Evolutionary conservation across 495 filamentous ascomycete genomes (phyloP), one percentile per base, ranked within the genome.

Genomic region (Alectoria sarmentosa): DNA sequence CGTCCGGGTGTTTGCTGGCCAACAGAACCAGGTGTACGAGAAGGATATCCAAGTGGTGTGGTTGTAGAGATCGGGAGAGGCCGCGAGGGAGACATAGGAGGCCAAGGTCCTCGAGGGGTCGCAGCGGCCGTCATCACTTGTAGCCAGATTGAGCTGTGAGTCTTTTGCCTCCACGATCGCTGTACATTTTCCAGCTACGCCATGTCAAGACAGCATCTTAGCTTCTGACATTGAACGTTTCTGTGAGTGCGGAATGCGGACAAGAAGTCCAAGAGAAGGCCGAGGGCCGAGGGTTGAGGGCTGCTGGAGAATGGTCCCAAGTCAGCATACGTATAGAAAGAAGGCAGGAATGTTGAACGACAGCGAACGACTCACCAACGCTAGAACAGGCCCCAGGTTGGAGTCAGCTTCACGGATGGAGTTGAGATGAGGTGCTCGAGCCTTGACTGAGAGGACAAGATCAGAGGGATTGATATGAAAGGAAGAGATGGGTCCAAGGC

Each of bases 51-150:
- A 30, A 69, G 19, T 28, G 74, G 65, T n/a, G 73, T 66, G 55
- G 66, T 71, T 37, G 73, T 72, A 60, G 71, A 48, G 37, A 64
- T 61, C 2, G 61, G 56, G 11, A 39, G 57, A 23, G 65, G 32
- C 28, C 67, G 67, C 48, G 74, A 69, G 61, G 70, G 72, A 60
- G 71, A 69, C 61, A 65, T 66, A 36, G 69, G 69, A 55, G 73
- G 71, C 79, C 78, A 81, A 42, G 80, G 76, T 17, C 77, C 80
- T 37, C 75, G 75, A 61, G 78, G 78, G 62, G 71, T 64, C 44
- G 70, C 74, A 67, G 78, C 71, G 62, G 77, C 75, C 64, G 76
- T 78, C 78, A 82, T 82, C 63, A 46, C 58, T 7, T 26, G 54
- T 32, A 11, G 37, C 30, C n/a, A 21, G 23, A 30, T 19, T 38